Conservation (phyloP, 129 eudicot species). For the Escallonia rubra region DNA sequence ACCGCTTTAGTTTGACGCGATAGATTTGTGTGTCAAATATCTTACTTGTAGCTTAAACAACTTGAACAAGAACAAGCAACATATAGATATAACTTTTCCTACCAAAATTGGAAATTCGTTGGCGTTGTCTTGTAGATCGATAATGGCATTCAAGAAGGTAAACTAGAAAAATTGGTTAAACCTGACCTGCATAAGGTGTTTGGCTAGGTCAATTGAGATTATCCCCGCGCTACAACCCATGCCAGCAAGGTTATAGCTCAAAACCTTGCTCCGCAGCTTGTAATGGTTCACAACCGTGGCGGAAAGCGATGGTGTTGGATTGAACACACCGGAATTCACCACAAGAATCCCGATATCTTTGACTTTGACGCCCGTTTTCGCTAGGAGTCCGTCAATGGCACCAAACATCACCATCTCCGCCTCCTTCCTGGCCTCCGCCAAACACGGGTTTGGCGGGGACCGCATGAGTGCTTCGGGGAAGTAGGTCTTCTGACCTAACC, state of each 20-base stretch:
- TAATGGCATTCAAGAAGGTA: no score
- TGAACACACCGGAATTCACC: constrained; percentile 16
- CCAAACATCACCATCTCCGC: constrained; percentile 22
- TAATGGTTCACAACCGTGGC: constrained; percentile 21
- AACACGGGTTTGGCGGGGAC: constrained; percentile 10
- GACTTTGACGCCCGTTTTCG: constrained; percentile 10
- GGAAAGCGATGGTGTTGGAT: constrained; percentile 19
- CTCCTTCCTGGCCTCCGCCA: constrained; percentile 13
- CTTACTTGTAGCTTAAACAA: no score
- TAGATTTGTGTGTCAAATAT: no score
- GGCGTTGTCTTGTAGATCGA: no score
- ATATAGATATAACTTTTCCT: no score
- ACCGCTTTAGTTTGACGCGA: no score
- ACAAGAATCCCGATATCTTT: constrained; percentile 22
- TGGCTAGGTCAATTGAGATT: constrained; percentile 18
- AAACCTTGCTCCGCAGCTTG: constrained; percentile 16
- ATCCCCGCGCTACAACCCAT: constrained; percentile 24
- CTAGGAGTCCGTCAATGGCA: constrained; percentile 15
- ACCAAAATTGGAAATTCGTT: no score
- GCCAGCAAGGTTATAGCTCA: constrained; percentile 11
- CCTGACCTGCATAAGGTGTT: constrained; percentile 15
- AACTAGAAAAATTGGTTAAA: no score
- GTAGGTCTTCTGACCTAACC: constrained; percentile 21
- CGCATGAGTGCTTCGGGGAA: not conserved
- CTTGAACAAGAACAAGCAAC: no score